Conservation (phyloP, 2,329 filamentous ascomycete species). For the Aquanectria penicillioides region DNA sequence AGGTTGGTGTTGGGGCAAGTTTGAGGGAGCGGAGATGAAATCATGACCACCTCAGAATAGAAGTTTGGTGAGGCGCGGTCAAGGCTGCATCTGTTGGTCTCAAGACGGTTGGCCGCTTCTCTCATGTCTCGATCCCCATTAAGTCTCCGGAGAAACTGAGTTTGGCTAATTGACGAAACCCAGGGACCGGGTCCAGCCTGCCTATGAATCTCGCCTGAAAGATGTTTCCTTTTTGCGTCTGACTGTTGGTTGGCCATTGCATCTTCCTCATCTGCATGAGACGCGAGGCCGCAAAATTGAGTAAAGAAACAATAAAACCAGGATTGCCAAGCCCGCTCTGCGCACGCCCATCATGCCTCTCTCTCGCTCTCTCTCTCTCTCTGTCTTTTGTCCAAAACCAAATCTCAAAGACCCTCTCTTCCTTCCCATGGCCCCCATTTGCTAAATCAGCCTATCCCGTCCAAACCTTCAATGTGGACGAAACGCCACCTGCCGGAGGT, state of each 20-base stretch:
- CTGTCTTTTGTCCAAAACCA: no score
- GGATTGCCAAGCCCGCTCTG: background rate
- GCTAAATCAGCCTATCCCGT: background rate
- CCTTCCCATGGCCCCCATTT: constrained; percentile 1
- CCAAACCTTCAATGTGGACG: background rate
- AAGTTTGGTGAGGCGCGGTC: constrained; percentile 25
- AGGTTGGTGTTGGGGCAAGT: constrained; percentile 24
- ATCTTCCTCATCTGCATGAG: background rate
- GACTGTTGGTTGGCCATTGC: background rate
- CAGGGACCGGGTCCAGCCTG: background rate
- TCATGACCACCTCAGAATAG: constrained; percentile 36
- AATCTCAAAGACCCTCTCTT: no score
- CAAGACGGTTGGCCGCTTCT: background rate
- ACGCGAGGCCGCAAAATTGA: background rate
- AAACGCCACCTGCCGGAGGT: constrained; percentile 4
- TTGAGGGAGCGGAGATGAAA: constrained; percentile 7
- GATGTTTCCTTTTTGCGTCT: background rate
- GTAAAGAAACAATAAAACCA: background rate
- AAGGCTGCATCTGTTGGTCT: background rate
- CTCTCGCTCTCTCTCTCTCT: no score
- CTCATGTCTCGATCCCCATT: constrained; percentile 1
- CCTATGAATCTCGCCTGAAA: background rate
- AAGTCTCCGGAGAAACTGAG: constrained; percentile 3
- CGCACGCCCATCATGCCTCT: no score
- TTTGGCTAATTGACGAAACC: no score